phyloP scores from a whole-genome alignment of 306 rosid species.

The Cicer cuneatum region DNA sequence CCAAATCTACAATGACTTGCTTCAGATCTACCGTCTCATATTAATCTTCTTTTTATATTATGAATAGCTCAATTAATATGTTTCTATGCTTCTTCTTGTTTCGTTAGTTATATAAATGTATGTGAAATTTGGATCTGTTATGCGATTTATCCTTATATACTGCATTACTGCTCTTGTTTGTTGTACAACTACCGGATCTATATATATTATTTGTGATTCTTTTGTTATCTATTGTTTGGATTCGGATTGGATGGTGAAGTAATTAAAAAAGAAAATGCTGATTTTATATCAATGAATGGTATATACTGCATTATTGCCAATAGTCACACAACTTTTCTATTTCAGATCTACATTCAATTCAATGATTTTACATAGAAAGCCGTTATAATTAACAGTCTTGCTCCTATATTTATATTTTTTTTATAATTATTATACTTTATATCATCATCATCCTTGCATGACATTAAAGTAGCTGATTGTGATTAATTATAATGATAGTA shows the following conservation, averaged over 20 bases:
- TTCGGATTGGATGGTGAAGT: neutral
- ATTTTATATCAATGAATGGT: neutral
- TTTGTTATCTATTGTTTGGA: neutral
- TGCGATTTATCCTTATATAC: neutral
- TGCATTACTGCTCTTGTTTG: neutral
- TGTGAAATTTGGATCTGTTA: conserved; percentile 24
- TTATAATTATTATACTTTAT: too few species aligned
- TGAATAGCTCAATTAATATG: neutral
- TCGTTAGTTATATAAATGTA: neutral
- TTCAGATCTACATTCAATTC: conserved; percentile 42
- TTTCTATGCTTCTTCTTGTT: neutral
- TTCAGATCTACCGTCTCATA: conserved; percentile 30
- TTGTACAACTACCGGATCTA: conserved; percentile 29
- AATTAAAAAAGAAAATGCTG: conserved; percentile 10
- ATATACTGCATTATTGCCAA: too few species aligned
- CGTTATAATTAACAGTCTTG: neutral
- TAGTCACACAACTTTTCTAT: neutral
- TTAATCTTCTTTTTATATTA: neutral
- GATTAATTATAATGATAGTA: neutral
- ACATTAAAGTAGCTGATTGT: conserved; percentile 1
- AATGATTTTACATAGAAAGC: neutral
- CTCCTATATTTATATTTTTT: neutral
- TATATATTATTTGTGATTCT: neutral
- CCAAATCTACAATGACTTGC: conserved; percentile 28
- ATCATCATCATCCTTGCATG: neutral